Evolutionary conservation across 371 early-diverging fungal species (phyloP).

Genomic region (Mucor plumbeus): DNA sequence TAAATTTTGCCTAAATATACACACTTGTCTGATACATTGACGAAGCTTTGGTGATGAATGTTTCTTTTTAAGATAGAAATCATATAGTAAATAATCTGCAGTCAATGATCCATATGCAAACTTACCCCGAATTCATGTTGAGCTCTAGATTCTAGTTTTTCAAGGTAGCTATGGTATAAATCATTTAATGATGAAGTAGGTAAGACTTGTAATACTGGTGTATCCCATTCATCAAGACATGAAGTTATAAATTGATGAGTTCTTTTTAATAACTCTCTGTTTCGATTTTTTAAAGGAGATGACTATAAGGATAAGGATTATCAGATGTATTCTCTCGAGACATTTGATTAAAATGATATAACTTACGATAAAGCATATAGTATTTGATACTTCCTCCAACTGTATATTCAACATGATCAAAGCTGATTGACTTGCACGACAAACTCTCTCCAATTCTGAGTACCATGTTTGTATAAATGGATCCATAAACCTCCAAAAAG

Average conservation of each 20-base stretch:
- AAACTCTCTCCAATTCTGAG: constrained; percentile 17
- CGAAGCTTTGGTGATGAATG: neutral
- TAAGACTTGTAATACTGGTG: neutral
- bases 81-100: neutral
- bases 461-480: constrained; percentile 23
- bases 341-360: neutral
- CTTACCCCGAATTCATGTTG: constrained; percentile 13
- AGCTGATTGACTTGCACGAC: constrained; percentile 5
- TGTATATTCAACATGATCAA: constrained; percentile 3
- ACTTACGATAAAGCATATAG: constrained; percentile 20
- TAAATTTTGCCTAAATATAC: constrained; percentile 14
- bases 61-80: neutral
- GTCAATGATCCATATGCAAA: neutral
- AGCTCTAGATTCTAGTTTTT: neutral
- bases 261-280: constrained; percentile 4
- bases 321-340: neutral
- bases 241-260: constrained; percentile 13
- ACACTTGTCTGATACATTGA: constrained; percentile 20
- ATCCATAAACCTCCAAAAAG: constrained; percentile 16
- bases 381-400: constrained; percentile 11
- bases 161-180: neutral
- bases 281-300: constrained; percentile 20
- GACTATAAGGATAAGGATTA: neutral
- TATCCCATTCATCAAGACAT: constrained; percentile 19
- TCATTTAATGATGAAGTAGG: neutral